Conservation (phyloP, 805 yeast genomes). For the Maudiozyma bulderi region DNA sequence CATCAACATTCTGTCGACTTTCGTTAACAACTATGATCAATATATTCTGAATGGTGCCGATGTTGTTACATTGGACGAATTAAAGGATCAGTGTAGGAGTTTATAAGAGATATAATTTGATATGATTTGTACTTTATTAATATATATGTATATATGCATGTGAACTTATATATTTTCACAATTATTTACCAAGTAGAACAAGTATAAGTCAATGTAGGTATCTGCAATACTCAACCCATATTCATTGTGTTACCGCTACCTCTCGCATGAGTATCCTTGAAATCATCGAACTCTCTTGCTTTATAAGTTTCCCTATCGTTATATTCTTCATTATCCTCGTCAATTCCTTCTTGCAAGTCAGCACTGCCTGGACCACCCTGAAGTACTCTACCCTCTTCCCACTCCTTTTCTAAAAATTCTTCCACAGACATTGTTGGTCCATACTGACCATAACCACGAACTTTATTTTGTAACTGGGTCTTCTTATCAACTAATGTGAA, state of each 20-base stretch:
- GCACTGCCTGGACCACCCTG: conserved; percentile 35
- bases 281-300: conserved; percentile 87
- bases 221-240: conserved; percentile 34
- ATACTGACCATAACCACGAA: conserved; percentile 84
- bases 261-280: conserved; percentile 71
- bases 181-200: neutral
- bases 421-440: conserved; percentile 93
- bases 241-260: conserved; percentile 87
- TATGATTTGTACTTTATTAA: neutral
- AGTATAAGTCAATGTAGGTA: neutral
- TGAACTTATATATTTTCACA: neutral
- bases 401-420: conserved; percentile 78
- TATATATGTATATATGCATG: neutral
- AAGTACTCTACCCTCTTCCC: conserved; percentile 73
- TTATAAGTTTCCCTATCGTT: conserved; percentile 62
- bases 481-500: conserved; percentile 61
- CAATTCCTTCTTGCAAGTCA: conserved; percentile 32
- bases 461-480: conserved; percentile 51
- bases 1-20: conserved; percentile 21
- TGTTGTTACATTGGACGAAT: conserved; percentile 21
- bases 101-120: neutral
- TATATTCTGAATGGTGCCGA: conserved; percentile 25
- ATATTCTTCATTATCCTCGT: conserved; percentile 51
- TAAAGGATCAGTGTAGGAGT: conserved; percentile 13
- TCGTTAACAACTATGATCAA: conserved; percentile 17